These are phyloP conservation scores for Ambrosiella xylebori DNA, from an alignment of 2,329 filamentous ascomycete species.

Conservation along the genomic window DNA sequence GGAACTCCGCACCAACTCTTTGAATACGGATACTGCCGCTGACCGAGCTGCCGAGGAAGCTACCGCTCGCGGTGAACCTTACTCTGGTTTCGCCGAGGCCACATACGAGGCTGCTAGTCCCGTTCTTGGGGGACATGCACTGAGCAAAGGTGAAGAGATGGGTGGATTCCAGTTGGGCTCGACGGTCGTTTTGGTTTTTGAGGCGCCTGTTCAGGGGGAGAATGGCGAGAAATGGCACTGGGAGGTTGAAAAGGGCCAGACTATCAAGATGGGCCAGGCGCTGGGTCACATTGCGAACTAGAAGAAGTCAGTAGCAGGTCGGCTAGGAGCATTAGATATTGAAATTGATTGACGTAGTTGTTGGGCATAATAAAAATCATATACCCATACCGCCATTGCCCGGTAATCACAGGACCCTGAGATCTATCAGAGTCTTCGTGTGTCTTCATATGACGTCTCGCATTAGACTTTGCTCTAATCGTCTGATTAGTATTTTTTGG, in stretches of 20 bases:
- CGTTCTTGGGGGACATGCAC: conserved; percentile 65
- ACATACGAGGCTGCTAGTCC: conserved; percentile 65
- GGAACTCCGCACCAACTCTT: conserved; percentile 80
- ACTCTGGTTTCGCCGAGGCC: conserved; percentile 84
- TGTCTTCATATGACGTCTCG: too few species aligned
- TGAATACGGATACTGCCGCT: conserved; percentile 82
- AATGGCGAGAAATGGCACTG: conserved; percentile 46
- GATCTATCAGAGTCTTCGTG: too few species aligned
- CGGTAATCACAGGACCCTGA: too few species aligned
- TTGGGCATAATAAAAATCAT: background rate
- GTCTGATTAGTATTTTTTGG: too few species aligned
- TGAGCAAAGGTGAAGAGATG: conserved; percentile 88
- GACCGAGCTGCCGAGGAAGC: conserved; percentile 73
- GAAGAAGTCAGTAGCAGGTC: background rate
- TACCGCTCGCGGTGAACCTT: conserved; percentile 56
- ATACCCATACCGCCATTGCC: background rate
- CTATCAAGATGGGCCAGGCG: conserved; percentile 74
- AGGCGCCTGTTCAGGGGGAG: conserved; percentile 50
- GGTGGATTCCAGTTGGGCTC: conserved; percentile 92
- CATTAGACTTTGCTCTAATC: too few species aligned
- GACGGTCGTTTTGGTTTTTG: conserved; percentile 89
- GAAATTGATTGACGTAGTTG: background rate
- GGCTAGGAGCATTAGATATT: background rate
- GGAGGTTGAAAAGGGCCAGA: conserved; percentile 74
- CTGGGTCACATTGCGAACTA: conserved; percentile 51